These are phyloP conservation scores for Solanum lycopersicoides DNA, from an alignment of 257 asterid genomes.

Conservation along the genomic window DNA sequence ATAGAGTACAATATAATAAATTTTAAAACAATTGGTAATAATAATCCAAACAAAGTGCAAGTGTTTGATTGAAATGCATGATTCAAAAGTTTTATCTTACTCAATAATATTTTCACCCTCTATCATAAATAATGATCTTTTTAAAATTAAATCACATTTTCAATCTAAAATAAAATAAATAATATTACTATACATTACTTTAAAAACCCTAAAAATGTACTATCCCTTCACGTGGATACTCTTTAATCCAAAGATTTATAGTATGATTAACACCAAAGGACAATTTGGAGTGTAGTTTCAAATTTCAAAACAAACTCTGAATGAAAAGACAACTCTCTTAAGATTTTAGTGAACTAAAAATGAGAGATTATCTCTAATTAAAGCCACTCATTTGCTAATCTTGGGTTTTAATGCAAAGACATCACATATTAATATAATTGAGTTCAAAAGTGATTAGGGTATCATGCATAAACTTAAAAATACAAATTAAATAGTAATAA, in stretches of 20 bases:
- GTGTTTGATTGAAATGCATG: no score
- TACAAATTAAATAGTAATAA: no score
- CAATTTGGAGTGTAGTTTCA: not conserved
- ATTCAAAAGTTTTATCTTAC: no score
- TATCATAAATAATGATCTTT: no score
- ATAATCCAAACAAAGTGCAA: no score
- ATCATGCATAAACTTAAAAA: no score
- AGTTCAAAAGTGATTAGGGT: no score
- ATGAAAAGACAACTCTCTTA: not conserved
- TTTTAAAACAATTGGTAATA: no score
- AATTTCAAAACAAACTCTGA: not conserved
- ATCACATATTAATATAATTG: not conserved
- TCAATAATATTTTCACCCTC: no score
- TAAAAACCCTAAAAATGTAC: not conserved
- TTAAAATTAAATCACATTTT: no score
- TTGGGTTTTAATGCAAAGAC: not conserved
- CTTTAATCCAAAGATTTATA: not conserved
- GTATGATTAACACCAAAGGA: not conserved
- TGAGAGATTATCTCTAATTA: not conserved
- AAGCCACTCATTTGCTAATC: not conserved
- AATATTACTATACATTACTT: not conserved
- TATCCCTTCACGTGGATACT: not conserved
- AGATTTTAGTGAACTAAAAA: not conserved
- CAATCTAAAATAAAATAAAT: no score
- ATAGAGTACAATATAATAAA: no score